phyloP scores from a whole-genome alignment of 2,329 filamentous ascomycete species.

The Rhexocercosporidium sp. region DNA sequence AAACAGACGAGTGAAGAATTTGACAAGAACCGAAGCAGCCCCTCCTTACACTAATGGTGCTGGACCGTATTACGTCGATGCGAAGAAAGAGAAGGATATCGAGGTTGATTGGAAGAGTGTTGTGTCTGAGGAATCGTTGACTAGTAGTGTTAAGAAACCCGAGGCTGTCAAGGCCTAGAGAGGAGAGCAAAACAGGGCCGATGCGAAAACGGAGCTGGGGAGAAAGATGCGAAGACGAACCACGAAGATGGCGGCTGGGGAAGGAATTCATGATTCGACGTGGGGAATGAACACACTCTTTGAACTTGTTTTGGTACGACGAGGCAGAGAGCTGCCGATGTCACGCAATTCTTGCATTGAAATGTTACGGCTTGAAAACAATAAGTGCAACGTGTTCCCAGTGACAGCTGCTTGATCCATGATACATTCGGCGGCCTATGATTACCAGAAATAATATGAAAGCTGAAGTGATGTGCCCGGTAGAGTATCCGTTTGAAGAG shows the following conservation, averaged over 20 bases:
- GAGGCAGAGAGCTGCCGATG: neutral
- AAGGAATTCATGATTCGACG: neutral
- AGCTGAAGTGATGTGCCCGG: no score
- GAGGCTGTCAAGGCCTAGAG: neutral
- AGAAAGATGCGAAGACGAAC: neutral
- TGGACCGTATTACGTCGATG: neutral
- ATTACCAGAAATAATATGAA: no score
- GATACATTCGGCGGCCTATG: no score
- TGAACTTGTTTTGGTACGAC: neutral
- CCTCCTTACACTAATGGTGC: constrained; percentile 3
- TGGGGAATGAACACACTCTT: neutral
- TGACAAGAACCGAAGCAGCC: neutral
- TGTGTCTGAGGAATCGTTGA: constrained; percentile 8
- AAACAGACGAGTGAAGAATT: neutral
- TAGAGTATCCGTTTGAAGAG: no score
- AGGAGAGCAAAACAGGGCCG: neutral
- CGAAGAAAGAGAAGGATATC: neutral
- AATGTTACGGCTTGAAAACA: no score
- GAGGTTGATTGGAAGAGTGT: constrained; percentile 16
- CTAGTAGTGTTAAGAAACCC: constrained; percentile 5
- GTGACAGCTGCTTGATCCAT: no score
- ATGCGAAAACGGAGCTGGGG: no score
- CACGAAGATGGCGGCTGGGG: no score
- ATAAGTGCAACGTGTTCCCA: no score
- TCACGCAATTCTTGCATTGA: no score